Evolutionary conservation across 192 early-diverging fungal species (phyloP).

Genomic region (Umbelopsis sp.): DNA sequence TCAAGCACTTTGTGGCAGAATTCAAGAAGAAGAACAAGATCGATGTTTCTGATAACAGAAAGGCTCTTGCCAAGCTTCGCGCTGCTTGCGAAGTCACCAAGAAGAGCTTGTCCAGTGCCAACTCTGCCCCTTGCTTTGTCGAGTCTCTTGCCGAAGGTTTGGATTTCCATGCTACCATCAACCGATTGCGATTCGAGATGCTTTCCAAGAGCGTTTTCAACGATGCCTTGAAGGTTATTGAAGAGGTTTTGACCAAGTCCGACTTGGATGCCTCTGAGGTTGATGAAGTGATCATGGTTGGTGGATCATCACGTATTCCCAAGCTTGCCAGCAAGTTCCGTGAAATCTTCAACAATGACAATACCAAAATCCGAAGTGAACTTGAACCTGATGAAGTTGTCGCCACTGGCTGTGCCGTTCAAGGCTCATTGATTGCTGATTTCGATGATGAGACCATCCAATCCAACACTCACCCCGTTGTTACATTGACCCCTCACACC

Average conservation of each 20-base stretch:
- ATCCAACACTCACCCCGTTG: constrained; percentile 51
- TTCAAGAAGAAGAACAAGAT: constrained; percentile 88
- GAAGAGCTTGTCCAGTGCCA: constrained; percentile 79
- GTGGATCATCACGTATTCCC: constrained; percentile 87
- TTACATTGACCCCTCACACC: constrained; percentile 61
- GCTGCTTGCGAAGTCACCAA: constrained; percentile 91
- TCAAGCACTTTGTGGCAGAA: constrained; percentile 79
- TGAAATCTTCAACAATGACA: constrained; percentile 68
- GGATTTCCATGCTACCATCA: constrained; percentile 84
- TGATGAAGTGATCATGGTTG: constrained; percentile 81
- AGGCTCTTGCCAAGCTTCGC: constrained; percentile 81
- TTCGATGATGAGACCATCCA: constrained; percentile 64
- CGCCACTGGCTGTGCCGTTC: constrained; percentile 86
- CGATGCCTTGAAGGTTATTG: constrained; percentile 68
- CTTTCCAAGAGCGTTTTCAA: constrained; percentile 77
- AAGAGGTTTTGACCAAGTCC: constrained; percentile 65
- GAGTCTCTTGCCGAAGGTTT: constrained; percentile 91
- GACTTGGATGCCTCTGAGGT: constrained; percentile 72
- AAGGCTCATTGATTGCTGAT: constrained; percentile 77
- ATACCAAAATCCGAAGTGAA: constrained; percentile 70
- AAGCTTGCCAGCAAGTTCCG: constrained; percentile 79
- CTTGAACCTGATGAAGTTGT: constrained; percentile 95
- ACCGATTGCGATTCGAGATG: constrained; percentile 90
- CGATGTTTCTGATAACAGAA: constrained; percentile 75
- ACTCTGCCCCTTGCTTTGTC: constrained; percentile 87